Conservation (phyloP, 768 basidiomycete genomes). For the Lactarius vividus region DNA sequence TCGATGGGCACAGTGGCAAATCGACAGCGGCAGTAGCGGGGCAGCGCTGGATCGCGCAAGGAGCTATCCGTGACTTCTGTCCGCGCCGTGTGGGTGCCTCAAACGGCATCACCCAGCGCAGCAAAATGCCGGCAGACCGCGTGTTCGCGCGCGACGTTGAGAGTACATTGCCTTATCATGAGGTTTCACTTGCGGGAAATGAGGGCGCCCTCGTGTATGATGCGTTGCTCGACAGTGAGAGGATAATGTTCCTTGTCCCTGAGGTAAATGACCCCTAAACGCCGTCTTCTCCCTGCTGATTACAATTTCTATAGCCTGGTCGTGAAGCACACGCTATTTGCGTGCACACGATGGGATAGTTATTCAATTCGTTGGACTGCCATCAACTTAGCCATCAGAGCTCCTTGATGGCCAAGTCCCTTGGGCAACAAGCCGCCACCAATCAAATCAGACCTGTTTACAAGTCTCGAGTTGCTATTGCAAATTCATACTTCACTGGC, state of each 20-base stretch:
- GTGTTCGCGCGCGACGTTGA: not conserved
- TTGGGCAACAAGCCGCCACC: not conserved
- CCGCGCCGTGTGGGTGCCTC: not conserved
- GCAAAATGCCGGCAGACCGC: not conserved
- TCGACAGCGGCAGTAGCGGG: not conserved
- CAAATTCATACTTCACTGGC: too few relatives aligned
- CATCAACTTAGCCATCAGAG: not conserved
- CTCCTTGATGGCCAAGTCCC: not conserved
- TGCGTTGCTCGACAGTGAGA: slow-evolving; percentile 13
- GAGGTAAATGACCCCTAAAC: not conserved
- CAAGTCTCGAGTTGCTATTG: not conserved
- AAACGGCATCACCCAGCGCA: not conserved
- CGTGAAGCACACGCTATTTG: not conserved
- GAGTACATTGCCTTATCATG: slow-evolving; percentile 5
- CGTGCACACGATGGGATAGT: not conserved
- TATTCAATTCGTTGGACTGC: not conserved
- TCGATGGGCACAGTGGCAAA: not conserved
- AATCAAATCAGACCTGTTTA: not conserved
- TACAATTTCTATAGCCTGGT: not conserved
- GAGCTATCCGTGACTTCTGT: slow-evolving; percentile 11
- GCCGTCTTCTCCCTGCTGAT: not conserved
- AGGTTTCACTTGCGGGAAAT: not conserved
- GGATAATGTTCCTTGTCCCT: not conserved
- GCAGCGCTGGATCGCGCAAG: not conserved
- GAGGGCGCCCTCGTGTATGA: not conserved